A percentile compares a stretch with the other conserved stretches of the same genome.
phyloP scores from a whole-genome alignment of 176 grass and related monocot species.

The Secale cereale region DNA sequence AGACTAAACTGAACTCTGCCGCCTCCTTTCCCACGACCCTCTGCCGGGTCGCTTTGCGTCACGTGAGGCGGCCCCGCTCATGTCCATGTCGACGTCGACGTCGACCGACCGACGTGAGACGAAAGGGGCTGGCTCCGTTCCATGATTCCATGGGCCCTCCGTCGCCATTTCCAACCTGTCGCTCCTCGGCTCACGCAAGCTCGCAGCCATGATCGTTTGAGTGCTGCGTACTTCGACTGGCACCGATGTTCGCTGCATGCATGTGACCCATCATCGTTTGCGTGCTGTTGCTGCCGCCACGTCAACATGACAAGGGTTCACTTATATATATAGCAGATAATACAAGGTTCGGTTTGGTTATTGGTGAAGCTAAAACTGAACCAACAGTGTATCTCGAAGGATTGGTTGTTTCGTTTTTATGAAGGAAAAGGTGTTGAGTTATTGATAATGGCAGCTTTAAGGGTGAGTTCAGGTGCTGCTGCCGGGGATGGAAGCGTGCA shows the following conservation, averaged over 20 bases:
- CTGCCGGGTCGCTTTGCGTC: neutral
- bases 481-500: neutral
- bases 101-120: neutral
- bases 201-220: neutral
- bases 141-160: slow-evolving; percentile 7
- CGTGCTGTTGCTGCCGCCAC: no score
- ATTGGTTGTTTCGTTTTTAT: neutral
- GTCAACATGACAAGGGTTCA: no score
- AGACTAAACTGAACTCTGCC: neutral
- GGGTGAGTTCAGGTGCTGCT: neutral
- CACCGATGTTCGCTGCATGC: no score
- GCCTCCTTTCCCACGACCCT: neutral
- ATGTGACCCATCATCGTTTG: no score
- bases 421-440: neutral
- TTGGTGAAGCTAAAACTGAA: neutral
- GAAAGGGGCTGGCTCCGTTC: neutral
- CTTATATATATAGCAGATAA: no score
- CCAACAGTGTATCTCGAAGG: neutral
- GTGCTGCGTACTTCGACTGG: neutral
- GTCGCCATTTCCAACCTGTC: slow-evolving; percentile 2
- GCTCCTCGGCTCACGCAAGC: neutral
- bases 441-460: neutral
- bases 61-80: slow-evolving; percentile 33
- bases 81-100: neutral
- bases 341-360: neutral